Evolutionary conservation across 352 stramenopile species (phyloP).

Genomic region (Lagenidium giganteum): DNA sequence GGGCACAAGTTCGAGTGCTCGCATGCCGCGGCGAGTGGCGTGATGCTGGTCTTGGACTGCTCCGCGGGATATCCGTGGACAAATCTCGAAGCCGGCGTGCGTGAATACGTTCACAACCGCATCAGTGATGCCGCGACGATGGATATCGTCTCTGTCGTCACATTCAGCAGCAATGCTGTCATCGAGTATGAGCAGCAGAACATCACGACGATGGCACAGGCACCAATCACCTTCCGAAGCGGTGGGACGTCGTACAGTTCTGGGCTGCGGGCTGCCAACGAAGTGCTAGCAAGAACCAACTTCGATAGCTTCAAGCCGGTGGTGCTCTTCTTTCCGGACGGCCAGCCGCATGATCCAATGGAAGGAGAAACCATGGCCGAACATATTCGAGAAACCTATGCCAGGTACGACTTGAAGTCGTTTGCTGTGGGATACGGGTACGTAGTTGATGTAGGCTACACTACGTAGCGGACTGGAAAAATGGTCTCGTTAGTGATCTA

Average conservation of each 20-base stretch:
- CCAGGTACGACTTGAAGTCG: slow-evolving; percentile 35
- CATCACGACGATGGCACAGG: slow-evolving; percentile 31
- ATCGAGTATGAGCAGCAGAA: slow-evolving; percentile 42
- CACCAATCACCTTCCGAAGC: slow-evolving; percentile 26
- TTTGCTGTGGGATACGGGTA: slow-evolving; percentile 63
- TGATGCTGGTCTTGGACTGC: slow-evolving; percentile 58
- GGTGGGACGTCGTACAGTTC: slow-evolving; percentile 35
- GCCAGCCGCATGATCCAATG: slow-evolving; percentile 30
- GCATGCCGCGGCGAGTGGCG: slow-evolving; percentile 30
- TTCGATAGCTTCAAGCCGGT: slow-evolving; percentile 42
- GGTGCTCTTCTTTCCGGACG: slow-evolving; percentile 66
- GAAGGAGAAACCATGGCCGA: slow-evolving; percentile 34
- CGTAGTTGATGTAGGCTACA: too few species aligned
- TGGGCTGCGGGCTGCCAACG: slow-evolving; percentile 38
- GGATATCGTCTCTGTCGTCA: slow-evolving; percentile 66
- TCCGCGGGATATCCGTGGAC: slow-evolving; percentile 41
- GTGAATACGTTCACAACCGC: slow-evolving; percentile 52
- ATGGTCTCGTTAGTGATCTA: too few species aligned
- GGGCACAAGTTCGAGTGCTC: slow-evolving; percentile 62
- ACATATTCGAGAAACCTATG: slow-evolving; percentile 40
- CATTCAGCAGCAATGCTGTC: slow-evolving; percentile 29
- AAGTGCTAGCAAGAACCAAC: slow-evolving; percentile 49
- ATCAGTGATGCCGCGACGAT: slow-evolving; percentile 34
- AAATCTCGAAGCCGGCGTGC: slow-evolving; percentile 40
- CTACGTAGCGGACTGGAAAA: too few species aligned